These are phyloP conservation scores for Myrmaecium sp. DNA, from an alignment of 2,329 filamentous ascomycete species.

Conservation along the genomic window DNA sequence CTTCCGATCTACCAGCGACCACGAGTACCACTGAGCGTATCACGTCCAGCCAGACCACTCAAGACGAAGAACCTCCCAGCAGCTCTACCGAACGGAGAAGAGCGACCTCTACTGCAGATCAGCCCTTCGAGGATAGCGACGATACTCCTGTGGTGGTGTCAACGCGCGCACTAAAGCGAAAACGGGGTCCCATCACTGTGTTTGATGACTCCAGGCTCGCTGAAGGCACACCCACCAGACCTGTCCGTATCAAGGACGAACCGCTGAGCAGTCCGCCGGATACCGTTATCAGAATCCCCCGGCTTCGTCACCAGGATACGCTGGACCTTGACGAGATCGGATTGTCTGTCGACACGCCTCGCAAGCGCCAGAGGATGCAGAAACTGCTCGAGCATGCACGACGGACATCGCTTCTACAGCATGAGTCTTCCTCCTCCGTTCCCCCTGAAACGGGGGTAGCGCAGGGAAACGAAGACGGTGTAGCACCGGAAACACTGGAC, in stretches of 20 bases:
- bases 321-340: conserved; percentile 27
- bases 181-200: conserved; percentile 11
- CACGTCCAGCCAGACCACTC: conserved; percentile 28
- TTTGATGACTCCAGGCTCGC: conserved; percentile 7
- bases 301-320: conserved; percentile 18
- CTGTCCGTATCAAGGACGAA: conserved; percentile 24
- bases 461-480: no score
- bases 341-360: conserved; percentile 16
- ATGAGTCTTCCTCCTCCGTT: no score
- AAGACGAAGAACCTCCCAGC: no score
- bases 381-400: conserved; percentile 1
- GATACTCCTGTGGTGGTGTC: conserved; percentile 25
- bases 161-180: conserved; percentile 26
- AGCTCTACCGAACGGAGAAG: no score
- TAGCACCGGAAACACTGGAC: no score
- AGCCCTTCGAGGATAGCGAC: no score
- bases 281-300: no score
- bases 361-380: conserved; percentile 7
- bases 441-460: no score
- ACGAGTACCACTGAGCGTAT: background rate
- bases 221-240: conserved; percentile 14
- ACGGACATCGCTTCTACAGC: no score
- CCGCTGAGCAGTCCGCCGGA: conserved; percentile 18
- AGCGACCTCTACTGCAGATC: no score
- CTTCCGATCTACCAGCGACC: conserved; percentile 3